Percentiles rank a stretch among this genome's conserved stretches.
Evolutionary conservation across 257 asterid species (phyloP).

Genomic region (Thymus mandschuricus): DNA sequence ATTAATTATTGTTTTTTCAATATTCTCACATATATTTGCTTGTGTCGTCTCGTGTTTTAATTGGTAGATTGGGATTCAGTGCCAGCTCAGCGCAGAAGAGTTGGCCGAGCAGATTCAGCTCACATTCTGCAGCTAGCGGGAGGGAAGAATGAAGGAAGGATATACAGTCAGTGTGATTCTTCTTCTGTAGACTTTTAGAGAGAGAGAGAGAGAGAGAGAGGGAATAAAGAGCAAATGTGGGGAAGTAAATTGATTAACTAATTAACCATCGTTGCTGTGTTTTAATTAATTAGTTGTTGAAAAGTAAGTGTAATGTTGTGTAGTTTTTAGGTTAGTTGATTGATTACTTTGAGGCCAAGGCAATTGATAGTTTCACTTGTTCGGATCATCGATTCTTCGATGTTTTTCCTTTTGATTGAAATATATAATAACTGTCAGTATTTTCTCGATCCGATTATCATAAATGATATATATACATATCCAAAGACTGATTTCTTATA

Average conservation of each 20-base stretch:
- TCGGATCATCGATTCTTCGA: too few relatives aligned
- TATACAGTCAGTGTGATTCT: too few relatives aligned
- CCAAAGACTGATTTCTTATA: too few relatives aligned
- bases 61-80: constrained; percentile 87
- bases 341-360: too few relatives aligned
- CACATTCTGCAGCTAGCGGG: constrained; percentile 55
- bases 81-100: constrained; percentile 95
- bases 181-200: not conserved
- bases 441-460: too few relatives aligned
- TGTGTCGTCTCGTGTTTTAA: not conserved
- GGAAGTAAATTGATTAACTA: not conserved
- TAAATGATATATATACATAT: too few relatives aligned
- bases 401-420: too few relatives aligned
- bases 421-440: too few relatives aligned
- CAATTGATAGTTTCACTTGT: too few relatives aligned
- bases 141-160: too few relatives aligned
- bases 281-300: constrained; percentile 10
- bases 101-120: constrained; percentile 86
- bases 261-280: constrained; percentile 1
- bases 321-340: not conserved
- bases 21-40: too few relatives aligned
- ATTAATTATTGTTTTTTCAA: not conserved
- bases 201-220: not conserved
- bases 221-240: constrained; percentile 2
- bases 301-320: not conserved